Base-by-base conservation (phyloP, 768 basidiomycete genomes). In the Hypholoma sublateritium region DNA sequence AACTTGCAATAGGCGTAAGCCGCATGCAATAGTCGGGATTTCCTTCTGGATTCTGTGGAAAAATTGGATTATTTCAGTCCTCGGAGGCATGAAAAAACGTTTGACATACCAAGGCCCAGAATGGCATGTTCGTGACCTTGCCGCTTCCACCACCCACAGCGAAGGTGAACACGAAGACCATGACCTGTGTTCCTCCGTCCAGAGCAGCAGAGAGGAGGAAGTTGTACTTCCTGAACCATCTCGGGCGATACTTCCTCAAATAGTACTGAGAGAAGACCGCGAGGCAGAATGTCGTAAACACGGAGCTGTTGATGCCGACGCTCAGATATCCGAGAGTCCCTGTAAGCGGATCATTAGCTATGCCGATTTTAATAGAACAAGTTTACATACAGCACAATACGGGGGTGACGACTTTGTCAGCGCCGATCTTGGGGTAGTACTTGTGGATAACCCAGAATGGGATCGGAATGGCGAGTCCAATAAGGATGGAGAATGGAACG, bases 271-370 rank as follows among this genome's bases (percentile, higher is more conserved):
- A 80, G 61, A 80, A 75, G 22, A 79, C 66, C 45, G 76, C 78
- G 24, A 80, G 60, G n/a, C 64, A 62, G 68, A 81, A 79, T 1
- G 75, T 71, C 8, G 71, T 73, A 62, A 81, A 78, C 21, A 81
- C 73, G 7, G 75, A 79, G 11, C 77, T 79, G 72, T 85, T 85
- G 67, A 85, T 81, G 14, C 83, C 83, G 52, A 81, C 81, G 56
- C 77, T 76, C 50, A 84, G 69, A 63, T 72, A 80, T 53, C 80
- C 79, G 17, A 80, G 69, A 3, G 74, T 74, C 69, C 74, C 74
- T 74, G n/a, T 53, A 51, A 2, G 35, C 8, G n/a, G 44, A 32
- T 6, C 25, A 17, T 41, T 41, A 16, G 39, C 16, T 4, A 9
- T n/a, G 7, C 5, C 14, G 13, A 47, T 13, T 0, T 9, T 13